phyloP scores from a whole-genome alignment of 2,329 filamentous ascomycete species.

The Scytalidium sp. region DNA sequence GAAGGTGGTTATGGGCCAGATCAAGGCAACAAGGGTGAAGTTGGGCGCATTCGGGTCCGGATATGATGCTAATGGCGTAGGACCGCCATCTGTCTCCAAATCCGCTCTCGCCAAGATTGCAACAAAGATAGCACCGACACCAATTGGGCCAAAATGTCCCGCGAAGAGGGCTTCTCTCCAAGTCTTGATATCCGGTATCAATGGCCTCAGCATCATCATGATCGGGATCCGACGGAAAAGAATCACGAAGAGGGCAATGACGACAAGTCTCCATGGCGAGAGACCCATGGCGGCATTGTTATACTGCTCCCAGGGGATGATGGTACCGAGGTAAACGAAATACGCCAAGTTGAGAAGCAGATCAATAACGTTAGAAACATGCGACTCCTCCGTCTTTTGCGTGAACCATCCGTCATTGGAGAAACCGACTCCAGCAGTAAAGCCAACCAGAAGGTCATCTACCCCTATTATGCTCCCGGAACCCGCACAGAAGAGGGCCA shows the following conservation, averaged over 20 bases:
- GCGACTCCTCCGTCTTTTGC: conserved; percentile 96
- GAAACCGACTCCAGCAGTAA: conserved; percentile 95
- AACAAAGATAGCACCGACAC: conserved; percentile 93
- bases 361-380: conserved; percentile 99
- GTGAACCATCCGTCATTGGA: conserved; percentile 99
- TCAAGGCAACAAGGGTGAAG: conserved; percentile 73
- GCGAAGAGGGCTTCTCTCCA: conserved; percentile 97
- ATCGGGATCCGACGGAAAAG: conserved; percentile 94
- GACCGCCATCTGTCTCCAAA: conserved; percentile 63
- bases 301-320: conserved; percentile 93
- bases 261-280: conserved; percentile 84
- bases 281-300: conserved; percentile 73
- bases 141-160: conserved; percentile 96
- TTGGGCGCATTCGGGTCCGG: conserved; percentile 51
- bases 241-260: conserved; percentile 89
- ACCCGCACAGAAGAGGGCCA: conserved; percentile 93
- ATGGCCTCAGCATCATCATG: conserved; percentile 85
- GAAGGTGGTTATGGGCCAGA: conserved; percentile 96
- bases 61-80: conserved; percentile 67
- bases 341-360: conserved; percentile 94
- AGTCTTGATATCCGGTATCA: conserved; percentile 96
- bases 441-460: conserved; percentile 92
- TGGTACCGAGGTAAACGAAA: conserved; percentile 96
- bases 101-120: conserved; percentile 93
- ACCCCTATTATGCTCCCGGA: conserved; percentile 88